Percentiles rank a stretch among this genome's conserved stretches.
These are phyloP conservation scores for Globisporangium emineosum DNA, from an alignment of 352 stramenopile species.

Conservation along the genomic window DNA sequence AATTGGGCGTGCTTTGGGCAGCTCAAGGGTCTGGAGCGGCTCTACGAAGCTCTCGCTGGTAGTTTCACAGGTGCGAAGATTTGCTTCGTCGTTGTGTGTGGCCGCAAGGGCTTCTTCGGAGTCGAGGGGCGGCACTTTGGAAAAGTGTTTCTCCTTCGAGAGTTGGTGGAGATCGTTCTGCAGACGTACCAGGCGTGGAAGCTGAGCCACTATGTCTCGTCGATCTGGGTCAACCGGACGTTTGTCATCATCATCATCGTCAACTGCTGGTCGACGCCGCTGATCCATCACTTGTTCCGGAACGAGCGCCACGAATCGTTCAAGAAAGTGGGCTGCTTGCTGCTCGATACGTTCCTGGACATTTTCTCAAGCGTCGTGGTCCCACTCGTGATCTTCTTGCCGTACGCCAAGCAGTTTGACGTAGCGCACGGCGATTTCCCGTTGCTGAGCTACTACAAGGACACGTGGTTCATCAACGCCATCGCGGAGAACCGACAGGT, in stretches of 20 bases:
- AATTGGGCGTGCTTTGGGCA: not conserved
- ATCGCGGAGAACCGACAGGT: constrained; percentile 7
- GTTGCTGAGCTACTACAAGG: constrained; percentile 7
- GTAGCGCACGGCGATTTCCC: not conserved
- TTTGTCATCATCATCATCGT: constrained; percentile 9
- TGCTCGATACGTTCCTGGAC: constrained; percentile 4
- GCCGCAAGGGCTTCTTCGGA: constrained; percentile 8
- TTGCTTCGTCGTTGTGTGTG: not conserved
- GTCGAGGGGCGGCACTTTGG: constrained; percentile 7
- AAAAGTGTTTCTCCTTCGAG: constrained; percentile 9
- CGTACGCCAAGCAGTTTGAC: constrained; percentile 5
- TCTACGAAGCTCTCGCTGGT: not conserved
- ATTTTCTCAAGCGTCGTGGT: constrained; percentile 9
- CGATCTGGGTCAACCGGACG: constrained; percentile 13
- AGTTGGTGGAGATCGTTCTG: constrained; percentile 5
- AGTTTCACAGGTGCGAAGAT: not conserved
- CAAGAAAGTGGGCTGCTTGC: constrained; percentile 14
- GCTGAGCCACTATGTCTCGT: constrained; percentile 5
- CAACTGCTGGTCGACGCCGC: constrained; percentile 14
- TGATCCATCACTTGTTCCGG: constrained; percentile 7
- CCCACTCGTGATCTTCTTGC: constrained; percentile 14
- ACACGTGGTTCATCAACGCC: constrained; percentile 8
- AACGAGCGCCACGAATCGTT: constrained; percentile 2
- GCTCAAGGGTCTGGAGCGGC: not conserved
- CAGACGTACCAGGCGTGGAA: constrained; percentile 16